Evolutionary conservation across 208 protist genomes (phyloP), one percentile per base, ranked within the genome.

Genomic region (Crithidia mellificae): DNA sequence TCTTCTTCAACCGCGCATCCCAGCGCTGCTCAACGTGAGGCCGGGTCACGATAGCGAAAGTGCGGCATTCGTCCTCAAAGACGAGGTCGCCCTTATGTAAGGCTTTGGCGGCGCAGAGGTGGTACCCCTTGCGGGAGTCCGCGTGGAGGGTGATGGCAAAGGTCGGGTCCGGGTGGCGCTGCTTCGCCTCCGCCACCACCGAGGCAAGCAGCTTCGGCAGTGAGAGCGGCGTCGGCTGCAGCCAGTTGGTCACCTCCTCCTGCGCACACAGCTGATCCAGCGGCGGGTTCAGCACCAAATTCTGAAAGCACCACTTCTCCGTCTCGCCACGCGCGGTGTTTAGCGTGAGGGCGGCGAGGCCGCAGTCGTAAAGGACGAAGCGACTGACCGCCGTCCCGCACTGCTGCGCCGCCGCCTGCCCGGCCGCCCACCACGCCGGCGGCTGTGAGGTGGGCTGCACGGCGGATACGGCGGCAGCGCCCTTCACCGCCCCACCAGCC

Each of bases 11-110:
- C 24, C 79, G 77, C 0, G 14, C 53, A 36, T 75, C 72, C 87
- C 90, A 95, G 27, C 80, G 38, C 50, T 49, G 51, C 57, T 86
- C 74, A 17, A 95, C 90, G 66, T 89, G 77, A 11, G 82, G 81
- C 8, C 75, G 53, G 0, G 90, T 95, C 15, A 92, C 86, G 47
- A 95, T 54, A 12, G 87, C 63, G 56, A 95, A 91, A 68, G 65
- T 88, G 53, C 81, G 71, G 63, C 85, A 76, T 51, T 95, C 90
- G 65, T 95, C 90, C 27, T 81, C 78, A 64, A 95, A 95, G 7
- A 95, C 84, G 34, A 88, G 19, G 12, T 90, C 78, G 5, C 81
- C 87, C 53, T 80, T 81, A 4, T 27, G 20, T 22, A 92, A 77
- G n/a, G 68, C 50, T 12, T 70, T 69, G 8, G 78, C 34, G 12